Conservation (phyloP, 176 grass and related monocot species). For the Carex scoparia region DNA sequence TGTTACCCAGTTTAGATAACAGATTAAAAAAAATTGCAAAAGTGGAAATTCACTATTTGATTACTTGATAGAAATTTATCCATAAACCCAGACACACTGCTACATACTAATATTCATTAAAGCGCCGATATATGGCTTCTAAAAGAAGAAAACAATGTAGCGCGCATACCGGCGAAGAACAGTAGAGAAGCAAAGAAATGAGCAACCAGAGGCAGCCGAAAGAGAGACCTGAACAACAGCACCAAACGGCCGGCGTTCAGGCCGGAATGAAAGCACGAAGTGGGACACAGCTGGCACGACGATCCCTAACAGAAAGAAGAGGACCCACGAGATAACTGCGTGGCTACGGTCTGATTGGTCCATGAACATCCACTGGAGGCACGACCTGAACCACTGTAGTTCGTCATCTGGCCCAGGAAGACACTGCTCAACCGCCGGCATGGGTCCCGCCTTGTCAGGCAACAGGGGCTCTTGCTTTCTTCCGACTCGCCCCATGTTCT, state of each 20-base stretch:
- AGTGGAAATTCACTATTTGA: background rate
- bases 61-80: background rate
- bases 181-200: conserved; percentile 69
- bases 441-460: background rate
- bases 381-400: conserved; percentile 63
- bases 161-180: conserved; percentile 39
- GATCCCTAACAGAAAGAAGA: conserved; percentile 47
- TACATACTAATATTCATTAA: too few relatives aligned
- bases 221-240: conserved; percentile 67
- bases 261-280: conserved; percentile 49
- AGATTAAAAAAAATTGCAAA: background rate
- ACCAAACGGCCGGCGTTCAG: conserved; percentile 46
- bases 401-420: conserved; percentile 48
- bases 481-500: background rate
- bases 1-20: background rate
- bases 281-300: conserved; percentile 43
- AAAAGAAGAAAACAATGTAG: background rate
- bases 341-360: conserved; percentile 41
- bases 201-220: conserved; percentile 30
- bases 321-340: conserved; percentile 43
- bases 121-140: too few relatives aligned
- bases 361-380: conserved; percentile 75
- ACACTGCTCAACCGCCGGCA: conserved; percentile 5
- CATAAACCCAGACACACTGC: too few relatives aligned
- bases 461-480: background rate